A percentile compares a stretch with the other conserved stretches of the same genome.
Conservation (phyloP, 108 stramenopile species). For the Cyclotella kingstonii region DNA sequence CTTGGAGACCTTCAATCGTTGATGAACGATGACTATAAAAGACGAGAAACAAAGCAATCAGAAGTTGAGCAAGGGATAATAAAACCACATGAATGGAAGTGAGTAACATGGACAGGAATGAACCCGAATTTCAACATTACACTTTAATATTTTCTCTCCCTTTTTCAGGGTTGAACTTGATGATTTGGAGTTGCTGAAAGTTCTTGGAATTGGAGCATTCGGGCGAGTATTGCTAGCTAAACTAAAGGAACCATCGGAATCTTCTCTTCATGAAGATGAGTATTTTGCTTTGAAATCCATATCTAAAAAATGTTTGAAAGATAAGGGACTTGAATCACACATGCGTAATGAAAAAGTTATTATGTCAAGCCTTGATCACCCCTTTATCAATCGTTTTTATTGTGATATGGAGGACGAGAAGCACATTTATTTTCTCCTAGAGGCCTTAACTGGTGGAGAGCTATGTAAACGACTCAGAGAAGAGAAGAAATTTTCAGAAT, state of each 20-base stretch:
- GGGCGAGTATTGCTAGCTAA: conserved; percentile 43
- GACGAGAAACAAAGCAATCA: conserved; percentile 5
- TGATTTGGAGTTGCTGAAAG: conserved; percentile 31
- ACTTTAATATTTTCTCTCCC: no score
- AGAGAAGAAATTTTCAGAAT: conserved; percentile 48
- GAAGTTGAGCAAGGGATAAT: conserved; percentile 4
- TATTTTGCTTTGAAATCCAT: conserved; percentile 56
- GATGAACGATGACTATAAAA: conserved; percentile 20
- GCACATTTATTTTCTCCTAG: conserved; percentile 56
- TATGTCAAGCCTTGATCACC: conserved; percentile 51
- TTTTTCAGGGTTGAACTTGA: conserved; percentile 24
- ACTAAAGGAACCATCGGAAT: conserved; percentile 36
- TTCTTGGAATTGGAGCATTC: conserved; percentile 50
- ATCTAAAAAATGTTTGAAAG: conserved; percentile 45
- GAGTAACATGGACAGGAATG: no score
- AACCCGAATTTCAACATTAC: no score
- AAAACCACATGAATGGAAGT: no score
- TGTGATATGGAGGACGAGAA: conserved; percentile 54
- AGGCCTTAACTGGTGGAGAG: conserved; percentile 66
- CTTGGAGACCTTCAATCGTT: conserved; percentile 64
- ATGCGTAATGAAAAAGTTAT: conserved; percentile 49
- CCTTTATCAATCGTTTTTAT: conserved; percentile 51
- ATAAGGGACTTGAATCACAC: conserved; percentile 48
- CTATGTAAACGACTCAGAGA: conserved; percentile 51
- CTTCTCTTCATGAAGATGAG: conserved; percentile 27